Evolutionary conservation across 2,329 filamentous ascomycete genomes (phyloP).

Genomic region (Pseudogymnoascus sp.): DNA sequence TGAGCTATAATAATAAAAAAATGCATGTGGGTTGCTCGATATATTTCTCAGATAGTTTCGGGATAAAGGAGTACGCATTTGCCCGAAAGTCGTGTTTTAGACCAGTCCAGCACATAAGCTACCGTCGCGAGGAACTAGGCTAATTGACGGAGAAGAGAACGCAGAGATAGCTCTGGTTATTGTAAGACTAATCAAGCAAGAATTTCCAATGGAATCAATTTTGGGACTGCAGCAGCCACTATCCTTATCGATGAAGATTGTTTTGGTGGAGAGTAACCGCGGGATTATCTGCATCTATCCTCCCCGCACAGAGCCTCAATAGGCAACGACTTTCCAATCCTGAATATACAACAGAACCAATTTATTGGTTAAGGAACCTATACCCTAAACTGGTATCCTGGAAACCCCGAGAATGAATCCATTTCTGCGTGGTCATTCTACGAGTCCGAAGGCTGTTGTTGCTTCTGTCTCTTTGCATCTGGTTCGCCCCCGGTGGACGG

Average conservation of each 20-base stretch:
- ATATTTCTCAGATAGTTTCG: background rate
- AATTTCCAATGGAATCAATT: background rate
- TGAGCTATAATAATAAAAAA: background rate
- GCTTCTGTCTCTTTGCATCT: conserved; percentile 31
- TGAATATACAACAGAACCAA: background rate
- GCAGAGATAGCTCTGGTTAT: background rate
- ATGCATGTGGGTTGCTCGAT: background rate
- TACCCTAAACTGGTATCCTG: background rate
- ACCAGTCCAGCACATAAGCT: background rate
- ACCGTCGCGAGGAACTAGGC: background rate
- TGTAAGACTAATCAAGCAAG: background rate
- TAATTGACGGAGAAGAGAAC: background rate
- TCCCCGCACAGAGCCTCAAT: background rate
- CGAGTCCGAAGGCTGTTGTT: background rate
- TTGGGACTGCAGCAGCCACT: background rate
- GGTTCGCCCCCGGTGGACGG: conserved; percentile 25
- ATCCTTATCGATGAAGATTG: background rate
- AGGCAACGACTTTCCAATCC: background rate
- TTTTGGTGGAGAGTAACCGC: background rate
- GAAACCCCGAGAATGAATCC: background rate
- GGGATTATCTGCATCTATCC: background rate
- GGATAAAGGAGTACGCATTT: background rate
- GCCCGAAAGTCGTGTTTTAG: background rate
- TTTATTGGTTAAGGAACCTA: background rate
- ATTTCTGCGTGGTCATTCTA: background rate